phyloP scores from a whole-genome alignment of 2,329 filamentous ascomycete species.

The Penicillium crustosum region DNA sequence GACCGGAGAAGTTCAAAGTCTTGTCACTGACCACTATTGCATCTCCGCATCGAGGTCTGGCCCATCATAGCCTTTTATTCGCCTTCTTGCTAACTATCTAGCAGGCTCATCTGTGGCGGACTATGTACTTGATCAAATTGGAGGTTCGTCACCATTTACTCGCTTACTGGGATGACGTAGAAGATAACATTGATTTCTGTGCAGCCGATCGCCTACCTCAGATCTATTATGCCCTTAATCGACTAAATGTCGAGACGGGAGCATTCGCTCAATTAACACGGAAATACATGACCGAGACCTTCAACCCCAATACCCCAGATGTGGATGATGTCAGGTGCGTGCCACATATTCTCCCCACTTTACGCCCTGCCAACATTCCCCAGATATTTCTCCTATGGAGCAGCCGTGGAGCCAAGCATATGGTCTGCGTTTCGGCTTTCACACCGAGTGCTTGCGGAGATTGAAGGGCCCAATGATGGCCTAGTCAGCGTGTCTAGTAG shows the following conservation, averaged over 20 bases:
- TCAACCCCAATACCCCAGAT: slow-evolving; percentile 61
- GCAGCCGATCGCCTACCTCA: slow-evolving; percentile 52
- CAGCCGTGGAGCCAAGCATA: slow-evolving; percentile 54
- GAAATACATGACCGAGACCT: slow-evolving; percentile 57
- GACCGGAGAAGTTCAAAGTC: slow-evolving; percentile 69
- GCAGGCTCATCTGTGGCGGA: slow-evolving; percentile 61
- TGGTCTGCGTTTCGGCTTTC: slow-evolving; percentile 59
- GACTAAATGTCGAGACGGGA: slow-evolving; percentile 57
- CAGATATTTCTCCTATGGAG: slow-evolving; percentile 64
- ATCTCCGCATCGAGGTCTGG: slow-evolving; percentile 57
- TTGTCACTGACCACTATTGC: slow-evolving; percentile 65
- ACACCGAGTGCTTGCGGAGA: slow-evolving; percentile 53
- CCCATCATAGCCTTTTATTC: not conserved
- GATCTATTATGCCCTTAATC: slow-evolving; percentile 56
- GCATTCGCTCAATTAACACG: slow-evolving; percentile 63
- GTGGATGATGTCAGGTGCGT: slow-evolving; percentile 51
- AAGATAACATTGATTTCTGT: slow-evolving; percentile 31
- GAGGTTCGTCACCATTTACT: slow-evolving; percentile 41
- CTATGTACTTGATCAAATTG: slow-evolving; percentile 59
- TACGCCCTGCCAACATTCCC: not conserved
- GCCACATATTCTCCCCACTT: not conserved
- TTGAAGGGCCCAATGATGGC: slow-evolving; percentile 63
- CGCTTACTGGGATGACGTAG: not conserved
- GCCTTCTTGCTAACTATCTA: slow-evolving; percentile 13
- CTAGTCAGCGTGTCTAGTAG: slow-evolving; percentile 61